A percentile compares a stretch with the other conserved stretches of the same genome.
Evolutionary conservation across 176 grass and related monocot genomes (phyloP).

Genomic region (Cenchrus americanus): DNA sequence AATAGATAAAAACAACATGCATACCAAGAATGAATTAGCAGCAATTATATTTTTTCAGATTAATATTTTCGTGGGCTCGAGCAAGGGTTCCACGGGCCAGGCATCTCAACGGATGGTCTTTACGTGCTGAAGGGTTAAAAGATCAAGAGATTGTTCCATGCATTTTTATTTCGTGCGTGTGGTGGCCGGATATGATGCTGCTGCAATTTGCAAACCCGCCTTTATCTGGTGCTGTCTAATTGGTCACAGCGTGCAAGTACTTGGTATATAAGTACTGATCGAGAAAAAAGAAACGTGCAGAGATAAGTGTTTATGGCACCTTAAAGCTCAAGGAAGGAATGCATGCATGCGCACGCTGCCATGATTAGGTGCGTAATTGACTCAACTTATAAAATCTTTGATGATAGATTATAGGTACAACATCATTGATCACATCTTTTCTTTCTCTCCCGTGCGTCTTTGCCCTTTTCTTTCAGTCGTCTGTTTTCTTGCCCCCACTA

Average conservation of each 20-base stretch:
- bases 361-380: constrained; percentile 37
- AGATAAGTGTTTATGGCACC: constrained; percentile 2
- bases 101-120: constrained; percentile 17
- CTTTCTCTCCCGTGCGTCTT: background rate
- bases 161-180: too few species aligned
- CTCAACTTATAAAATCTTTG: background rate
- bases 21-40: background rate
- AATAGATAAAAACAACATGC: background rate
- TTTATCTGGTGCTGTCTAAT: background rate
- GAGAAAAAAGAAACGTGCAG: background rate
- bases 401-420: constrained; percentile 36
- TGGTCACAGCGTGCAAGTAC: background rate
- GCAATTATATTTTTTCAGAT: background rate
- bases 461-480: background rate
- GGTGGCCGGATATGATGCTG: background rate
- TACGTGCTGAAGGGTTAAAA: background rate
- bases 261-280: background rate
- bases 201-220: background rate
- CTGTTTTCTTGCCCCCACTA: background rate
- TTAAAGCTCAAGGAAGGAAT: constrained; percentile 32
- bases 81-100: background rate
- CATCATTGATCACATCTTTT: background rate
- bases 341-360: constrained; percentile 28
- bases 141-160: background rate
- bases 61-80: background rate